Evolutionary conservation across 2,329 filamentous ascomycete genomes (phyloP).

Genomic region (Dactylellina haptotyla): DNA sequence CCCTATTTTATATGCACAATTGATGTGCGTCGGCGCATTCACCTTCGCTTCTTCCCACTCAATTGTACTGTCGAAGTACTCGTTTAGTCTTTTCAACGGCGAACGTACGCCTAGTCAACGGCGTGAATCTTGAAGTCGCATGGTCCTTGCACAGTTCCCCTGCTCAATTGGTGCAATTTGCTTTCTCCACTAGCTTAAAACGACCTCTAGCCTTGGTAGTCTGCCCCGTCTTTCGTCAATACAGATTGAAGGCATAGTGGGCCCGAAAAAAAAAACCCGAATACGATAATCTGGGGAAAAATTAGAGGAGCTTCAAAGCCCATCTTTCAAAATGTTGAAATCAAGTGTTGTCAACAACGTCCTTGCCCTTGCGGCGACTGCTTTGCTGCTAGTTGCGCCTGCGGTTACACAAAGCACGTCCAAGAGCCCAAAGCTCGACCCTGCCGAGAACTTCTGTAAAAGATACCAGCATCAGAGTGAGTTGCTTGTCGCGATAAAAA

Average conservation of each 20-base stretch:
- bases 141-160: slow-evolving; percentile 19
- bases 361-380: slow-evolving; percentile 33
- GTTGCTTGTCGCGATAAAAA: not conserved
- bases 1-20: slow-evolving; percentile 49
- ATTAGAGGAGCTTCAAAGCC: not conserved
- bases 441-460: slow-evolving; percentile 42
- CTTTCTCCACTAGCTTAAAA: slow-evolving; percentile 42
- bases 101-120: slow-evolving; percentile 27
- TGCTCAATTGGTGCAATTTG: slow-evolving; percentile 5
- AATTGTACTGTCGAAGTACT: slow-evolving; percentile 23
- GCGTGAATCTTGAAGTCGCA: slow-evolving; percentile 20
- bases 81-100: slow-evolving; percentile 20
- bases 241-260: slow-evolving; percentile 14
- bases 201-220: slow-evolving; percentile 13
- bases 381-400: slow-evolving; percentile 43
- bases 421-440: slow-evolving; percentile 34
- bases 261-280: not conserved
- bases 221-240: not conserved
- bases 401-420: slow-evolving; percentile 19
- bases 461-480: slow-evolving; percentile 51
- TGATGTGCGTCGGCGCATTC: slow-evolving; percentile 36
- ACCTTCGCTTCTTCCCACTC: slow-evolving; percentile 31
- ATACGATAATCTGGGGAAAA: not conserved
- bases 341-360: slow-evolving; percentile 17
- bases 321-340: slow-evolving; percentile 21